Conservation (phyloP, 1,139 yeast species). For the Tardiomyces blankii region DNA sequence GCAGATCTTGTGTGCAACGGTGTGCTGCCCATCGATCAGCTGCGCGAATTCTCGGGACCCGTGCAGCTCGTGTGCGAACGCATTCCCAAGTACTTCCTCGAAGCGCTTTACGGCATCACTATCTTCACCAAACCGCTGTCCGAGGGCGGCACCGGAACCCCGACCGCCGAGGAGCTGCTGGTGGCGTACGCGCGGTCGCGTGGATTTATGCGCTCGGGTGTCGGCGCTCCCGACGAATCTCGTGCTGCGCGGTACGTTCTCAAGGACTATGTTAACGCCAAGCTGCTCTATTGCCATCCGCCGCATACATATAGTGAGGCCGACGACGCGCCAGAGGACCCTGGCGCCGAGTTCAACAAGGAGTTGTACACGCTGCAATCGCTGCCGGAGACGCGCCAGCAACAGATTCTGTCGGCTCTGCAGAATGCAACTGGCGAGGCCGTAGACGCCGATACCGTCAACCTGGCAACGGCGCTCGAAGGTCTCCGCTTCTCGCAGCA, state of each 20-base stretch:
- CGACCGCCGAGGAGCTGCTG: conserved; percentile 81
- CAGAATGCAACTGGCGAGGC: conserved; percentile 33
- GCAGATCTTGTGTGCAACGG: conserved; percentile 98
- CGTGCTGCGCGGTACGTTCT: conserved; percentile 88
- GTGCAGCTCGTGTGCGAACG: conserved; percentile 75
- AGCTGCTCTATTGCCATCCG: conserved; percentile 72
- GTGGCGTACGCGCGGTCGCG: conserved; percentile 94
- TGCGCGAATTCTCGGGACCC: conserved; percentile 92
- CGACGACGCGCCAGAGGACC: conserved; percentile 15
- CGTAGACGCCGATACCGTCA: conserved; percentile 40
- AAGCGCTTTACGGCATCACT: conserved; percentile 89
- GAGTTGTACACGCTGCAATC: conserved; percentile 53
- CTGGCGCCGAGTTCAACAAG: conserved; percentile 57
- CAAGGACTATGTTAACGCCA: conserved; percentile 93
- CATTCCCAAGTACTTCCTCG: conserved; percentile 79
- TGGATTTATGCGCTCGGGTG: conserved; percentile 89
- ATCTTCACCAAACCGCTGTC: conserved; percentile 62
- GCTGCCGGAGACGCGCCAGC: conserved; percentile 57
- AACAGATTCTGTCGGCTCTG: conserved; percentile 41
- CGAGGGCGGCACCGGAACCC: conserved; percentile 84
- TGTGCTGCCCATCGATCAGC: conserved; percentile 93
- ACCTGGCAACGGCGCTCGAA: conserved; percentile 57
- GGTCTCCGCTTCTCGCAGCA: conserved; percentile 74
- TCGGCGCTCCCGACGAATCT: conserved; percentile 95
- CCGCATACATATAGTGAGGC: conserved; percentile 46